A percentile compares a stretch with the other conserved stretches of the same genome.
Conservation (phyloP, 2,329 filamentous ascomycete genomes). For the Ceratocystiopsis sp. region DNA sequence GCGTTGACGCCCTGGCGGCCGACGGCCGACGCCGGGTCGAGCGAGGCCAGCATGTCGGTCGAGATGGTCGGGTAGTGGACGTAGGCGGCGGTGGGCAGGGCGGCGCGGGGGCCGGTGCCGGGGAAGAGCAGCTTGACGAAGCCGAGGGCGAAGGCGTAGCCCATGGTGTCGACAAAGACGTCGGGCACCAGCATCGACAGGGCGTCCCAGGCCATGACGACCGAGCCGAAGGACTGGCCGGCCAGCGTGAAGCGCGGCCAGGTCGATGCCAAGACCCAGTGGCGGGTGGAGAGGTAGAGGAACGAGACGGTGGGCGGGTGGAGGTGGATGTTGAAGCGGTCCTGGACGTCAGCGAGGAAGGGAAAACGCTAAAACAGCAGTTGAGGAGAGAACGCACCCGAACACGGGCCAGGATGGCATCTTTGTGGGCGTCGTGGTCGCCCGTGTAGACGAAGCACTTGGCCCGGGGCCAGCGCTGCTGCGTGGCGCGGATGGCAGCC, state of each 20-base stretch:
- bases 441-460: slow-evolving; percentile 91
- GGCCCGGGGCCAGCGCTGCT: slow-evolving; percentile 72
- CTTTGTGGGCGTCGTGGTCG: slow-evolving; percentile 75
- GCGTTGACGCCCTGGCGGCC: slow-evolving; percentile 64
- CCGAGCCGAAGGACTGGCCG: slow-evolving; percentile 80
- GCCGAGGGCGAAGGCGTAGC: slow-evolving; percentile 80
- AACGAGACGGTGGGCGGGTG: slow-evolving; percentile 71
- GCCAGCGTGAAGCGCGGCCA: slow-evolving; percentile 88
- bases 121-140: slow-evolving; percentile 65
- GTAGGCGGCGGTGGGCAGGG: slow-evolving; percentile 74
- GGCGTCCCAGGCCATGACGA: slow-evolving; percentile 79
- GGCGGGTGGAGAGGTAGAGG: slow-evolving; percentile 75
- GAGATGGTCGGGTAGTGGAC: slow-evolving; percentile 98
- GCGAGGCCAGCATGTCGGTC: slow-evolving; percentile 84
- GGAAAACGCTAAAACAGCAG: not conserved
- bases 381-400: slow-evolving; percentile 29
- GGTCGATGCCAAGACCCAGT: slow-evolving; percentile 70
- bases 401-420: slow-evolving; percentile 59
- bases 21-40: slow-evolving; percentile 43
- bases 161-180: slow-evolving; percentile 95
- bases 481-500: slow-evolving; percentile 84
- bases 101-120: slow-evolving; percentile 17
- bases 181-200: slow-evolving; percentile 86
- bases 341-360: slow-evolving; percentile 23
- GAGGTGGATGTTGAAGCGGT: slow-evolving; percentile 82